phyloP scores from a whole-genome alignment of 192 early-diverging fungal genomes.

The Rhizophagus sp. region DNA sequence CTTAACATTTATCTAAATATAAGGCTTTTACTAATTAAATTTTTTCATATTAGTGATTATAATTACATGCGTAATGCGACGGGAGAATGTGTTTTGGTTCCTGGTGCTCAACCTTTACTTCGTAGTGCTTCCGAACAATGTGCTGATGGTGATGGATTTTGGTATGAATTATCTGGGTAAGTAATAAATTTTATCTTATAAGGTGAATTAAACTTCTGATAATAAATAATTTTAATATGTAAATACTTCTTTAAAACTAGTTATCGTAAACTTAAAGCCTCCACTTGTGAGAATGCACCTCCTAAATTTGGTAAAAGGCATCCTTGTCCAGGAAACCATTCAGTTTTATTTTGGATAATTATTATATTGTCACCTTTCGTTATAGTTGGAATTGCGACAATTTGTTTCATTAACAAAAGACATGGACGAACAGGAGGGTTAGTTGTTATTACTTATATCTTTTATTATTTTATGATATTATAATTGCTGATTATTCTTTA shows the following conservation, averaged over 20 bases:
- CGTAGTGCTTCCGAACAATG: constrained; percentile 45
- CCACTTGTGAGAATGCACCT: not conserved
- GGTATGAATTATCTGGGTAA: constrained; percentile 61
- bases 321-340: constrained; percentile 57
- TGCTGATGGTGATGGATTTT: constrained; percentile 53
- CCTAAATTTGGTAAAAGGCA: constrained; percentile 43
- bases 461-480: not conserved
- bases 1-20: not conserved
- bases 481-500: not conserved
- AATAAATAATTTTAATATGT: constrained; percentile 57
- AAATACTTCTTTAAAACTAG: constrained; percentile 45
- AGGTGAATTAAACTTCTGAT: not conserved
- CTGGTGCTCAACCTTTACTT: constrained; percentile 50
- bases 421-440: not conserved
- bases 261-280: not conserved
- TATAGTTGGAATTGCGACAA: constrained; percentile 35
- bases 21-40: not conserved
- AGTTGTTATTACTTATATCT: not conserved
- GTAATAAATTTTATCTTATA: not conserved
- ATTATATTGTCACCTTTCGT: constrained; percentile 38
- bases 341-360: constrained; percentile 31
- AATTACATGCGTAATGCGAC: constrained; percentile 66
- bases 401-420: constrained; percentile 25
- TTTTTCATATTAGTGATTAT: constrained; percentile 50
- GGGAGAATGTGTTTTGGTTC: constrained; percentile 61